Conservation (phyloP, 768 basidiomycete species). For the Leccinum imitatum region DNA sequence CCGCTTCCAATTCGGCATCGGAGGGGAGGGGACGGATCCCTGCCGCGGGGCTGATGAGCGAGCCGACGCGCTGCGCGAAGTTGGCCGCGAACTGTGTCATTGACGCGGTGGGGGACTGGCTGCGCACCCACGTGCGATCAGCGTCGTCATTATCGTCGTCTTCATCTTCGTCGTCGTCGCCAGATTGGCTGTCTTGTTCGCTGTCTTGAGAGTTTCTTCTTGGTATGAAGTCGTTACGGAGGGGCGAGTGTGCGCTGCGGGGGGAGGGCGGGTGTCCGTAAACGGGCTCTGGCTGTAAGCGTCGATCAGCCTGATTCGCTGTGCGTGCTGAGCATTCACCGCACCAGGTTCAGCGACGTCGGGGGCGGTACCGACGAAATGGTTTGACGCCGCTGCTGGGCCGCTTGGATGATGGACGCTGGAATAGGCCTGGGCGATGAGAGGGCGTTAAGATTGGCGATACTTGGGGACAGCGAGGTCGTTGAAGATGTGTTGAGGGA, state of each 20-base stretch:
- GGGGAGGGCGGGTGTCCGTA: conserved; percentile 36
- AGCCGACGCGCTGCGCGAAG: conserved; percentile 73
- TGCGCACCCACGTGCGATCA: conserved; percentile 31
- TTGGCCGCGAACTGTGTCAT: conserved; percentile 72
- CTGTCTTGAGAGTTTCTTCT: conserved; percentile 49
- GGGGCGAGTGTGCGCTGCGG: conserved; percentile 65
- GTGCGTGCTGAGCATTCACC: neutral
- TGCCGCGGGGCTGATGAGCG: conserved; percentile 56
- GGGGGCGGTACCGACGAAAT: conserved; percentile 39
- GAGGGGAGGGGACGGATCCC: conserved; percentile 49
- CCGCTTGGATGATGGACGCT: neutral
- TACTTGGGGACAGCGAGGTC: conserved; percentile 34
- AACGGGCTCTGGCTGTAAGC: conserved; percentile 44
- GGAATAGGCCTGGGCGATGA: conserved; percentile 26
- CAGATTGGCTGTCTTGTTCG: conserved; percentile 46
- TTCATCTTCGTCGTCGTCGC: conserved; percentile 43
- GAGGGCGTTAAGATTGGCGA: conserved; percentile 34
- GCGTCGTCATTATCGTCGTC: conserved; percentile 35
- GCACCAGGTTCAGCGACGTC: conserved; percentile 41
- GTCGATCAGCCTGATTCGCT: conserved; percentile 14
- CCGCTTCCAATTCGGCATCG: conserved; percentile 80
- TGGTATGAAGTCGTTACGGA: conserved; percentile 61
- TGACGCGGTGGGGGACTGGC: conserved; percentile 62
- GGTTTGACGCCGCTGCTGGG: conserved; percentile 40
- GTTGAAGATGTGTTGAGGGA: conserved; percentile 35